phyloP scores from a whole-genome alignment of 495 filamentous ascomycete genomes.

The Choiromyces venosus region DNA sequence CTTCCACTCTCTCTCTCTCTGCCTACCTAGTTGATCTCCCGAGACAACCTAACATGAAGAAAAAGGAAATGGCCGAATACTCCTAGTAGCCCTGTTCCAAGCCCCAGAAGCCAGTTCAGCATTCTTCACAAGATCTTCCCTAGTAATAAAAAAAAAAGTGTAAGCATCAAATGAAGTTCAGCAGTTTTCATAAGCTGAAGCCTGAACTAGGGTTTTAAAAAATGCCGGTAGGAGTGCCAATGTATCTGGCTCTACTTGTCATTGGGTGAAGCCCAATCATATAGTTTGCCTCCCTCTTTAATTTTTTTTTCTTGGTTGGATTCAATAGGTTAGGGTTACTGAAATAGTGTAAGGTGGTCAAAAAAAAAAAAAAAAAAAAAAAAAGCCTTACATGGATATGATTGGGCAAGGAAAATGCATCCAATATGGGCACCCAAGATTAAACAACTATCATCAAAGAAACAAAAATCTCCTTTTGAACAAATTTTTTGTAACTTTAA shows the following conservation, averaged over 20 bases:
- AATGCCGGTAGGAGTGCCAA: background rate
- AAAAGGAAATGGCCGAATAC: background rate
- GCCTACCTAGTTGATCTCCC: background rate
- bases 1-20: background rate
- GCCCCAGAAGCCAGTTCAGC: background rate
- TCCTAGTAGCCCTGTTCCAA: background rate
- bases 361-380: no score
- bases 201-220: background rate
- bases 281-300: no score
- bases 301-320: no score
- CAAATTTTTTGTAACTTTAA: no score
- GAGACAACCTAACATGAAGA: background rate
- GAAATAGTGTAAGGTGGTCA: no score
- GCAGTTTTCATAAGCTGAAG: background rate
- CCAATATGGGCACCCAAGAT: no score
- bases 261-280: no score
- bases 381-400: no score
- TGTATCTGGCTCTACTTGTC: background rate
- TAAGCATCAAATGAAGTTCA: background rate
- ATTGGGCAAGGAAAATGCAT: no score
- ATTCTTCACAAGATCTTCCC: background rate
- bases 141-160: background rate
- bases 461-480: no score
- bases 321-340: no score
- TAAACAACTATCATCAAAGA: no score